Evolutionary conservation across 2,329 filamentous ascomycete genomes (phyloP), one percentile per base, ranked within the genome.

Genomic region (Claviceps capensis): DNA sequence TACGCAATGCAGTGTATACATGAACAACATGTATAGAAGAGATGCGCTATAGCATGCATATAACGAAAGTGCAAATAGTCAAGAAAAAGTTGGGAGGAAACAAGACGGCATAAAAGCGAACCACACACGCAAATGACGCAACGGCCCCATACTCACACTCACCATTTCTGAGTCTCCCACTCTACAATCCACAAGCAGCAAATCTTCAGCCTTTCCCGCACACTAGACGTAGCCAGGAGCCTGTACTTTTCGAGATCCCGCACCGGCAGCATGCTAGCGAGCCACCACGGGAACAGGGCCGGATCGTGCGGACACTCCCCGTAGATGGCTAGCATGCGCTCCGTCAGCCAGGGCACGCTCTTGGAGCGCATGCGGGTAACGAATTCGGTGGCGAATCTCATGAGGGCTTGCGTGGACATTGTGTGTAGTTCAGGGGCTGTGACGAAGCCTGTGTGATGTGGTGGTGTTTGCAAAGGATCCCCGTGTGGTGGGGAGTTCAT

Each of bases 271-370:
- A 93, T 82, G 61, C 81, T 87, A 9, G 86, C 89, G 58, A 95
- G 85, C 90, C 90, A 96, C 76, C 89, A 95, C 0, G 89, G 86
- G 58, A 95, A 93, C 1, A 80, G 65, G 3, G 82, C 82, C 1
- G 88, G 82, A 60, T 95, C 87, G 16, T 78, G 72, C 0, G 88
- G 89, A 19, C 83, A 84, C 53, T 85, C 79, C 13, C 89, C 89
- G 57, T 91, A 93, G 5, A 86, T 81, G 36, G 79, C 70, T 34
- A 90, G 70, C 37, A 90, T 82, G 8, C 83, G 78, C 42, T 82
- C 76, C 52, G 86, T 79, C 30, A 94, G 71, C 88, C 88, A 95
- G 0, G 78, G 77, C 0, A 83, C 85, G 53, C 83, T 86, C 50
- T 81, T 72, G 5, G 74, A 73, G 51, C 80, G 77, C 78, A 88